Percentiles rank a stretch among this genome's conserved stretches.
These are phyloP conservation scores for Colletotrichum shisoi DNA, from an alignment of 2,329 filamentous ascomycete genomes.

Conservation along the genomic window DNA sequence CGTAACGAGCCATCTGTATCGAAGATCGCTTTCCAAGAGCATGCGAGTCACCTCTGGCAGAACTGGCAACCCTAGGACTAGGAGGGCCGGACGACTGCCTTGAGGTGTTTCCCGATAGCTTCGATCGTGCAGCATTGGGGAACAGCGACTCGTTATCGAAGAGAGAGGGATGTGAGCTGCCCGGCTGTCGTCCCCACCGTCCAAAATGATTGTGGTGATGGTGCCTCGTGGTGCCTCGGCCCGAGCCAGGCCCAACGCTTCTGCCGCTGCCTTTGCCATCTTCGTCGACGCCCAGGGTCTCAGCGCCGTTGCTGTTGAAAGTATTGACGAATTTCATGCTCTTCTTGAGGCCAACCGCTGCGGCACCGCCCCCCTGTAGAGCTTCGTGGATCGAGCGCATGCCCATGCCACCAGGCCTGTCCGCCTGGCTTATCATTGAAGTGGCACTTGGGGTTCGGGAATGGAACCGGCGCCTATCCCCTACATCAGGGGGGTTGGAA, in stretches of 20 bases:
- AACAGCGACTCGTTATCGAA: conserved; percentile 84
- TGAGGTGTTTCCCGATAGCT: conserved; percentile 64
- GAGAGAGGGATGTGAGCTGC: conserved; percentile 73
- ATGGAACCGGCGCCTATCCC: conserved; percentile 77
- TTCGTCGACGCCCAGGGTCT: conserved; percentile 67
- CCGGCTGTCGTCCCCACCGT: conserved; percentile 75
- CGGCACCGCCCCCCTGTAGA: conserved; percentile 47
- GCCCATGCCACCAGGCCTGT: conserved; percentile 56
- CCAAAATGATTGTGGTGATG: conserved; percentile 75
- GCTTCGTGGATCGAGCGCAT: conserved; percentile 67
- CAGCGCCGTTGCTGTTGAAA: conserved; percentile 68
- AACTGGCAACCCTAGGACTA: conserved; percentile 64
- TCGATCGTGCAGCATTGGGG: conserved; percentile 69
- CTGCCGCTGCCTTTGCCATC: conserved; percentile 70
- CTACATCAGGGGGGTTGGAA: conserved; percentile 82
- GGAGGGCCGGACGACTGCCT: conserved; percentile 73
- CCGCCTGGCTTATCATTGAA: conserved; percentile 77
- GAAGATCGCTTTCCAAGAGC: conserved; percentile 59
- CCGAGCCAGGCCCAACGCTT: conserved; percentile 66
- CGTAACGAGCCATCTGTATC: conserved; percentile 71
- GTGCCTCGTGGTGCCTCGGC: conserved; percentile 73
- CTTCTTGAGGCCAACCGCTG: conserved; percentile 73
- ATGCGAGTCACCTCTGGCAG: conserved; percentile 42
- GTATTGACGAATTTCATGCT: conserved; percentile 96
- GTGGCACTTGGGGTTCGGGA: conserved; percentile 94